Evolutionary conservation across 805 yeast genomes (phyloP), one percentile per base, ranked within the genome.

Genomic region (Candida pseudofarinosa): DNA sequence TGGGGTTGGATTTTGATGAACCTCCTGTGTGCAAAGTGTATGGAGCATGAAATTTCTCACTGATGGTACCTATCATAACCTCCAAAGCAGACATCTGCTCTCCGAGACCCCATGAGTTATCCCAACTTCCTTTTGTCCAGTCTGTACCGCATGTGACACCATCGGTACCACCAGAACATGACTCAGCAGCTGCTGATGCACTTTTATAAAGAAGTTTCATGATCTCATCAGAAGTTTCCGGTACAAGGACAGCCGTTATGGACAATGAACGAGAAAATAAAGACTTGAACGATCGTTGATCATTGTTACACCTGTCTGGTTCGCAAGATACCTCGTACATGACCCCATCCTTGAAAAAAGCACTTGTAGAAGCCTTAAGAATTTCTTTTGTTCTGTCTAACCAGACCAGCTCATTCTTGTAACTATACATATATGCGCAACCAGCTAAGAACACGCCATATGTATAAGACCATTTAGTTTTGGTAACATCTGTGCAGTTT

Each of bases 91-190:
- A 67, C 74, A 85, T 82, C 62, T 88, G 95, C 62, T 88, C 95
- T 39, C 96, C 96, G 33, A 88, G 73, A 1, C 96, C 96, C 52
- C 77, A 86, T 43, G 54, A 57, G 1, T 75, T 79, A 60, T 87
- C 95, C 79, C 84, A 85, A 4, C 75, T 69, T 31, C 63, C 64
- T 13, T 52, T 46, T 12, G 74, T 59, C 96, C 96, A 88, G 60
- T 82, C 69, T 41, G 74, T 60, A 37, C 96, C 95, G 66, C 96
- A 88, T 0, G 97, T 90, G 49, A 80, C 84, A 14, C 88, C 88
- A 60, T 90, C 97, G 4, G 65, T 46, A 54, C 97, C 97, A 45
- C 96, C 96, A 1, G 81, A 68, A 63, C 96, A 88, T 1, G 91
- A 77, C 39, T 65, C 65, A 2, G 90, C 91, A 1, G 95, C 96